Conservation (phyloP, 148 eudicot genomes). For the Fagopyrum homotropicum region DNA sequence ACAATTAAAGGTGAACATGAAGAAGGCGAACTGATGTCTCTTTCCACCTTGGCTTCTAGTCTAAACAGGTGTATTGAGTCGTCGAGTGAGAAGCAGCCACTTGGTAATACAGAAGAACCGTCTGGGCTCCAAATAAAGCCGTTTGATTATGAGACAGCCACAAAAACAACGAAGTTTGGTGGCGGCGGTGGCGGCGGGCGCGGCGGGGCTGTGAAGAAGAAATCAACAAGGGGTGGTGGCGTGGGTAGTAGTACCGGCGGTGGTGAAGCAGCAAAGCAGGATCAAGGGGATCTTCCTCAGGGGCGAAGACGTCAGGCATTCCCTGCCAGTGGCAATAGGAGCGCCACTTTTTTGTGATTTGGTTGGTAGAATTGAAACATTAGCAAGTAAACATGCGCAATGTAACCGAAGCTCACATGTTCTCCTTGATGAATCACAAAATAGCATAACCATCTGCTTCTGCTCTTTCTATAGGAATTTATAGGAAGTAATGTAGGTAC, state of each 20-base stretch:
- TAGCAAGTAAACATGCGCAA: not conserved
- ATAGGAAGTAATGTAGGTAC: too few species aligned
- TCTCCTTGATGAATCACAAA: too few species aligned
- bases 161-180: not conserved
- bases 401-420: not conserved
- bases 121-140: slow-evolving; percentile 37
- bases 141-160: slow-evolving; percentile 71
- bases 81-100: slow-evolving; percentile 20
- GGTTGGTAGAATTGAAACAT: not conserved
- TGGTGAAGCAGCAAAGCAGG: slow-evolving; percentile 23
- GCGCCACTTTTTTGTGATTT: slow-evolving; percentile 62
- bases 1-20: slow-evolving; percentile 22
- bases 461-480: too few species aligned
- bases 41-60: slow-evolving; percentile 72
- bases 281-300: slow-evolving; percentile 39
- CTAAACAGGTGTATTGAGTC: slow-evolving; percentile 64
- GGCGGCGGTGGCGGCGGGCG: not conserved
- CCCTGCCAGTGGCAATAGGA: slow-evolving; percentile 88
- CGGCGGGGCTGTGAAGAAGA: slow-evolving; percentile 4
- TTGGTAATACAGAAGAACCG: slow-evolving; percentile 18
- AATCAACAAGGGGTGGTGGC: slow-evolving; percentile 23
- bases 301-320: slow-evolving; percentile 93
- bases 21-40: slow-evolving; percentile 46
- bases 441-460: too few species aligned
- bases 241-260: too few species aligned